Base-by-base conservation (phyloP, 345 rosid genomes). In the Anacardium occidentale region DNA sequence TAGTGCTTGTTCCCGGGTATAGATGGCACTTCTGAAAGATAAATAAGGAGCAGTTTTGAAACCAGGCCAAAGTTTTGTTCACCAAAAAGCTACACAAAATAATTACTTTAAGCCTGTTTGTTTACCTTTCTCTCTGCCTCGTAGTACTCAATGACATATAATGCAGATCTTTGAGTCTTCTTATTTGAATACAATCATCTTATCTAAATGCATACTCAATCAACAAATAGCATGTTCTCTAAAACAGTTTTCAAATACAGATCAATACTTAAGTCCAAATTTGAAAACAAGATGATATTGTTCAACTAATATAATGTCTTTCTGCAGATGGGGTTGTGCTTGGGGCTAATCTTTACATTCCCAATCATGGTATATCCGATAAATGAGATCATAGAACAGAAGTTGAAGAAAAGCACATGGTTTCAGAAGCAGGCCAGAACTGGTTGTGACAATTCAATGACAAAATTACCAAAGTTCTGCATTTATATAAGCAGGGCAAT, bases 351-450 rank as follows among this genome's bases (percentile, higher is more conserved):
- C 2, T 95, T 95, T 82, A 92, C 98, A 22, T 87, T 88, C 67
- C 99, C 99, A 0, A 84, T 93, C 74, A 91, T 90, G 98, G 82
- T 89, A 4, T 96, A 89, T 69, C 99, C 98, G 0, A 77, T 93
- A 14, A 81, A 85, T 10, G 99, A 92, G 90, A 93, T 95, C 58
- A 75, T 91, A 32, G 98, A 93, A 68, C 90, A 85, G 61, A 93
- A 90, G 84, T 76, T 91, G 69, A 81, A 81, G 74, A 87, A 68
- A 54, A 64, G 58, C 1, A 32, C 48, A 17, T 86, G 87, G 80
- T 80, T 85, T 74, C 83, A 78, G 73, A 90, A 75, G 79, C 79
- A 67, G 34, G 72, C 47, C 1, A 42, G 71, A 62, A 54, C 34
- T 11, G 81, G 65, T 22, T 25, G 76, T 56, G 83, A 73, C 59